Conservation (phyloP, 139 green algal genomes). For the Closterium sp. region DNA sequence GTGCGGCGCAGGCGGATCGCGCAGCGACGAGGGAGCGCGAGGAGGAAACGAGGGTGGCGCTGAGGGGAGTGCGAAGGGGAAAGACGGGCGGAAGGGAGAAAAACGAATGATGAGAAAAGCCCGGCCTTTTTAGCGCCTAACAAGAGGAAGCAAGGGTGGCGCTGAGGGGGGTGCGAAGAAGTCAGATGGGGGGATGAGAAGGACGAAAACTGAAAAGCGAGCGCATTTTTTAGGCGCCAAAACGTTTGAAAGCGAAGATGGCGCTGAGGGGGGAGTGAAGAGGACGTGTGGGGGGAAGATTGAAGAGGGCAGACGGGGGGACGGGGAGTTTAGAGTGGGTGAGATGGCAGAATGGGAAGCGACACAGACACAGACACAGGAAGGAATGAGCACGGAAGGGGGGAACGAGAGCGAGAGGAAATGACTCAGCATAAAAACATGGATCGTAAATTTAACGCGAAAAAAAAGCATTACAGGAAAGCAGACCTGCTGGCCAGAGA, state of each 20-base stretch:
- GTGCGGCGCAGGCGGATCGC: not conserved
- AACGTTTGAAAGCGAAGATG: not conserved
- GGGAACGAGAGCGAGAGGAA: not conserved
- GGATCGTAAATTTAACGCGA: too few species aligned
- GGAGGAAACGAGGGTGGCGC: not conserved
- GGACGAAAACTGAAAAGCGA: not conserved
- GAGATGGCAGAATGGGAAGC: too few species aligned
- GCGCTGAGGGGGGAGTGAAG: too few species aligned
- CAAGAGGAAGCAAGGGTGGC: too few species aligned
- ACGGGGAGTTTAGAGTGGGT: not conserved
- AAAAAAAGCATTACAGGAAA: not conserved
- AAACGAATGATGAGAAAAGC: not conserved
- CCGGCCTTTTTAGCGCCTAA: not conserved
- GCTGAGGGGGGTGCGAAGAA: too few species aligned
- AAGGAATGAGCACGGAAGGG: too few species aligned
- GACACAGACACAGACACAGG: too few species aligned
- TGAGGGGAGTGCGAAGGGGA: not conserved
- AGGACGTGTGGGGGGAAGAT: too few species aligned
- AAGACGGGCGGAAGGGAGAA: not conserved
- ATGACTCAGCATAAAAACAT: too few species aligned
- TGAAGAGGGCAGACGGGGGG: too few species aligned
- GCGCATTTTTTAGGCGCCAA: too few species aligned
- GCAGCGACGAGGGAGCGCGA: not conserved
- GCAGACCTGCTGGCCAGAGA: not conserved
- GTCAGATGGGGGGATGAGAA: constrained; percentile 58